A percentile compares a stretch with the other conserved stretches of the same genome.
These are phyloP conservation scores for Effrenium voratum DNA, from an alignment of 73 alveolate species.

Conservation along the genomic window DNA sequence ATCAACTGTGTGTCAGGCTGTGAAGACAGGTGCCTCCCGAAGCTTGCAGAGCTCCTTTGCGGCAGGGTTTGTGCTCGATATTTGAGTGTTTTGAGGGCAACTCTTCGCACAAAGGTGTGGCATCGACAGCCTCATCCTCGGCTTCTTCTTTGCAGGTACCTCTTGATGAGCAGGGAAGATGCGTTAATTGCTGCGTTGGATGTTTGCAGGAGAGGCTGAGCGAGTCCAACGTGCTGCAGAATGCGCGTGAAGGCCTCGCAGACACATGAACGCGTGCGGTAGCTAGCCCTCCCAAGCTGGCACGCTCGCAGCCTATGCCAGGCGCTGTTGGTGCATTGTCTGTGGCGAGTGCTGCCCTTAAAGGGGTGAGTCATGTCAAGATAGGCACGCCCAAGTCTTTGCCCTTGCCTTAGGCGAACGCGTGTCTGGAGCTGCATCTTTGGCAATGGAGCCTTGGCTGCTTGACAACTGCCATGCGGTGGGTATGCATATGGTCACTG, in stretches of 20 bases:
- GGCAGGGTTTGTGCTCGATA: background rate
- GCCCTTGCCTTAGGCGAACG: conserved; percentile 32
- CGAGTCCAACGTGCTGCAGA: conserved; percentile 45
- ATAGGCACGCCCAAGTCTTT: background rate
- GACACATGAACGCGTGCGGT: background rate
- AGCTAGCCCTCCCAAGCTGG: background rate
- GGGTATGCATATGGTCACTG: background rate
- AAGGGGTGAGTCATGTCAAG: background rate
- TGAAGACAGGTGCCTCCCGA: conserved; percentile 57
- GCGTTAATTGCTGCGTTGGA: background rate
- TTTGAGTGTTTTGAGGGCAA: no score
- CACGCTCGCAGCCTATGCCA: background rate
- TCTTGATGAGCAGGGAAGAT: background rate
- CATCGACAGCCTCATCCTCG: conserved; percentile 76
- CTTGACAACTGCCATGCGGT: background rate
- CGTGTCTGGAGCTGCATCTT: conserved; percentile 66
- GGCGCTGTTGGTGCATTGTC: conserved; percentile 78
- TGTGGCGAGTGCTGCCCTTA: conserved; percentile 32
- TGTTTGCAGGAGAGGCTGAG: conserved; percentile 37
- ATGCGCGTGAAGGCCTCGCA: conserved; percentile 57
- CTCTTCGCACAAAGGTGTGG: conserved; percentile 52
- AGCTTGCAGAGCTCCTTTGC: conserved; percentile 41
- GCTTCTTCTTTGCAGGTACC: conserved; percentile 21
- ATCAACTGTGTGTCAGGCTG: no score
- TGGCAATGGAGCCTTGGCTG: conserved; percentile 41